Evolutionary conservation across 805 yeast genomes (phyloP), one percentile per base, ranked within the genome.

Genomic region (Yarrowia phangngaensis): DNA sequence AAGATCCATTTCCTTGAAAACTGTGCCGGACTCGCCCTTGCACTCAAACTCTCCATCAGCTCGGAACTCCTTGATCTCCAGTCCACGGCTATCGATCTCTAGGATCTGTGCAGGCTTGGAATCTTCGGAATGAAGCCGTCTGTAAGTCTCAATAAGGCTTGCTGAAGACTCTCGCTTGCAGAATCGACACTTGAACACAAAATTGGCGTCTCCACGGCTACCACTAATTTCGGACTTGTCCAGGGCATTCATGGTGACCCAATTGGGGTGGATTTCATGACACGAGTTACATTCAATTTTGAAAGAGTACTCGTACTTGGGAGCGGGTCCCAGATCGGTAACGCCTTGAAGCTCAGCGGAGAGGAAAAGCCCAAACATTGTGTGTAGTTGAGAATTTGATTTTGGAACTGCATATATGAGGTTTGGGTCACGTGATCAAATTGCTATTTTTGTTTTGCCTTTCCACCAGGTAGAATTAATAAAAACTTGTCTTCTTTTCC

Each of bases 81-180:
- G 64, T 3, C 98, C 98, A 57, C 98, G 78, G 40, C 88, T 75
- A 59, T 92, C 97, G 50, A 92, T 76, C 31, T 78, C 78, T 22
- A 88, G 68, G 22, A 89, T 60, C 28, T 66, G 35, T 20, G 46
- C 35, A n/a, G 20, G 27, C 35, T 49, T 30, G n/a, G 11, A 14
- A 16, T 55, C 71, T 9, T 74, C 82, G 2, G 54, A 70, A 69
- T 8, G 65, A 31, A 38, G 24, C 9, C 32, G 26, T 49, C 54
- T 49, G 16, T 58, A 56, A 15, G 58, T 53, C 13, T 58, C 47
- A 13, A 40, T 54, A 14, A 67, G 60, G 6, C 50, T 53, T 13
- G 68, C 61, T 8, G 67, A 63, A 16, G 64, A 59, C 20, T 64
- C 68, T 22, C 69, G 62, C 41, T 64, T 60, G 65, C 96, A 87